Evolutionary conservation across 768 basidiomycete species (phyloP), one percentile per base, ranked within the genome.

Genomic region (Leccinum broughii): DNA sequence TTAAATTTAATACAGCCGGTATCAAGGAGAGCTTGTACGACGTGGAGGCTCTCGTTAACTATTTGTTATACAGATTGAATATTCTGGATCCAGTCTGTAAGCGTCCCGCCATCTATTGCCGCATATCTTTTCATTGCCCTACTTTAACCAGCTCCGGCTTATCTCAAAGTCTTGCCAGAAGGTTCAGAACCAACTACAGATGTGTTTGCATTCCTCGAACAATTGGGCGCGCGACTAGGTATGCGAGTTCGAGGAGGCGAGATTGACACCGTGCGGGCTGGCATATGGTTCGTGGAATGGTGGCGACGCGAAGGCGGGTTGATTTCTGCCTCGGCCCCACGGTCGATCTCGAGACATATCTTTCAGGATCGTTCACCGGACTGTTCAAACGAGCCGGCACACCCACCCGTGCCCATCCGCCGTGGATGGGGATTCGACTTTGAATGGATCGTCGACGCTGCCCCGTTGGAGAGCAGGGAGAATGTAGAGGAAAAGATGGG

Each of bases 1-100:
- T 50, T 48, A 51, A 59, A 56, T 56, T 34, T 60, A 59, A 66
- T 62, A 64, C 70, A 94, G 93, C 93, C 73, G 93, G 94, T 22
- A 95, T 98, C 78, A 97, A 97, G 75, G 93, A 95, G 79, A 87
- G 90, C 24, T 73, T 97, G 59, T 95, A 95, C 71, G 91, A 94
- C 72, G 80, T 85, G 62, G 92, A 96, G 72, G 80, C 88, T 3
- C 80, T 96, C 50, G 92, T 91, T 32, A 83, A 90, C 54, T 98
- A 97, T 78, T 79, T 98, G 30, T 74, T 96, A 28, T 95, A 92
- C 72, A 81, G 90, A 63, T 78, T 98, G 62, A 95, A 93, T 73
- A 75, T 89, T 46, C 79, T 93, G 58, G 83, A 92, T 73, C 88
- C 89, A 26, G 75, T 80, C 34, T 77, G 92, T 93, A 70, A 73